Conservation (phyloP, 2,329 filamentous ascomycete genomes). For the Xylariaceae sp. region DNA sequence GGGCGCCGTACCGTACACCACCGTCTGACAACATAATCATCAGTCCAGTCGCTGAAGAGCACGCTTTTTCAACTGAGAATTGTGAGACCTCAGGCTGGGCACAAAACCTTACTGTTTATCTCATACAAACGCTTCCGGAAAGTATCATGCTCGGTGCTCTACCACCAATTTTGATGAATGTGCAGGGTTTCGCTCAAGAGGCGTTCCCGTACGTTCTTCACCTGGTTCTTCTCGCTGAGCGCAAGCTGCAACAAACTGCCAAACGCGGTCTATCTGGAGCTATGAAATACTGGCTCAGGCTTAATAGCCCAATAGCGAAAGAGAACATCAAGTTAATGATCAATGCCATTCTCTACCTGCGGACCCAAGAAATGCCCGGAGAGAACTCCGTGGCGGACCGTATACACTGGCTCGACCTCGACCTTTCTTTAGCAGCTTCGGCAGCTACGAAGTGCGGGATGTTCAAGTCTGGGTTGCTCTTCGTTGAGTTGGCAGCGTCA, state of each 20-base stretch:
- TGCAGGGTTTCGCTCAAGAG: constrained; percentile 66
- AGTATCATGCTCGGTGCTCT: constrained; percentile 69
- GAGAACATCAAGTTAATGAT: constrained; percentile 70
- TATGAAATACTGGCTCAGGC: constrained; percentile 59
- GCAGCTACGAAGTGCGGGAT: constrained; percentile 77
- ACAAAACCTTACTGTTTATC: constrained; percentile 52
- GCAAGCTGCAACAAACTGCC: constrained; percentile 54
- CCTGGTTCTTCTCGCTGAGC: constrained; percentile 67
- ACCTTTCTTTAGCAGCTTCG: constrained; percentile 64
- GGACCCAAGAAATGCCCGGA: constrained; percentile 68
- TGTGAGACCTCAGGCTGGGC: constrained; percentile 56
- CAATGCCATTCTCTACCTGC: constrained; percentile 80
- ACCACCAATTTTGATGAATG: constrained; percentile 58
- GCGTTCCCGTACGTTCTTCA: constrained; percentile 84
- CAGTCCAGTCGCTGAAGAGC: constrained; percentile 19
- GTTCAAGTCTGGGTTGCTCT: constrained; percentile 80
- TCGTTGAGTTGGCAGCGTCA: constrained; percentile 66
- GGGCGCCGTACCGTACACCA: constrained; percentile 51
- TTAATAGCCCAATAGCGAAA: constrained; percentile 39
- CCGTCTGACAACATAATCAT: constrained; percentile 44
- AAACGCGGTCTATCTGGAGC: constrained; percentile 62
- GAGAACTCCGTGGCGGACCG: constrained; percentile 79
- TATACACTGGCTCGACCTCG: constrained; percentile 78
- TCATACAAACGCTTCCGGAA: constrained; percentile 55
- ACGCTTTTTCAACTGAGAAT: constrained; percentile 32